Evolutionary conservation across 805 yeast genomes (phyloP).

Genomic region (Metschnikowia borealis): DNA sequence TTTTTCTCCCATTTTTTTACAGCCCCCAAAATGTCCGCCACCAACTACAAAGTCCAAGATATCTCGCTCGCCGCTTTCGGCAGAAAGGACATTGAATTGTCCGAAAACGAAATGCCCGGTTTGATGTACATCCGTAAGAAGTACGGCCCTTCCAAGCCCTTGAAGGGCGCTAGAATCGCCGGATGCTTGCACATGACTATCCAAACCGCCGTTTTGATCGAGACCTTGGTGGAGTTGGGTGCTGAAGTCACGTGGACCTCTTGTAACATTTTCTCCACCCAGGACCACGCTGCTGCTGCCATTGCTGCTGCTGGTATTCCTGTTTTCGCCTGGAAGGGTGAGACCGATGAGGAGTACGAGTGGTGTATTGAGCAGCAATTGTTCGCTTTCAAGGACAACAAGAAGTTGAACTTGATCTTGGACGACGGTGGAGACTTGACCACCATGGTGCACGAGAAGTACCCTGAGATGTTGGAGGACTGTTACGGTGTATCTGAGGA

Average conservation of each 20-base stretch:
- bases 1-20: not conserved
- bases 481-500: constrained; percentile 98
- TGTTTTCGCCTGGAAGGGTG: constrained; percentile 99
- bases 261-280: constrained; percentile 98
- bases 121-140: constrained; percentile 93
- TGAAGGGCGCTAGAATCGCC: constrained; percentile 97
- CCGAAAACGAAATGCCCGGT: constrained; percentile 99
- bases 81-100: constrained; percentile 97
- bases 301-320: constrained; percentile 99
- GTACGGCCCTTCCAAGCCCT: constrained; percentile 89
- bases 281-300: constrained; percentile 99
- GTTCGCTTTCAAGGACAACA: constrained; percentile 93
- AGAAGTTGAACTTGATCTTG: constrained; percentile 92
- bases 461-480: constrained; percentile 94
- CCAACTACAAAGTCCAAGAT: constrained; percentile 92
- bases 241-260: constrained; percentile 99
- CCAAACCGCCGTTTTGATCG: constrained; percentile 98
- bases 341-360: constrained; percentile 97
- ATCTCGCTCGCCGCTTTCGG: constrained; percentile 99
- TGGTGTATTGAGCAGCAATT: constrained; percentile 99
- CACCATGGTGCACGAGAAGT: constrained; percentile 91
- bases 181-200: constrained; percentile 99
- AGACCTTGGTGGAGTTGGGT: constrained; percentile 94
- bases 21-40: constrained; percentile 29
- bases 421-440: constrained; percentile 99